Evolutionary conservation across 164 flowering plant genomes (phyloP).

Genomic region (Euptelea pleiosperma): DNA sequence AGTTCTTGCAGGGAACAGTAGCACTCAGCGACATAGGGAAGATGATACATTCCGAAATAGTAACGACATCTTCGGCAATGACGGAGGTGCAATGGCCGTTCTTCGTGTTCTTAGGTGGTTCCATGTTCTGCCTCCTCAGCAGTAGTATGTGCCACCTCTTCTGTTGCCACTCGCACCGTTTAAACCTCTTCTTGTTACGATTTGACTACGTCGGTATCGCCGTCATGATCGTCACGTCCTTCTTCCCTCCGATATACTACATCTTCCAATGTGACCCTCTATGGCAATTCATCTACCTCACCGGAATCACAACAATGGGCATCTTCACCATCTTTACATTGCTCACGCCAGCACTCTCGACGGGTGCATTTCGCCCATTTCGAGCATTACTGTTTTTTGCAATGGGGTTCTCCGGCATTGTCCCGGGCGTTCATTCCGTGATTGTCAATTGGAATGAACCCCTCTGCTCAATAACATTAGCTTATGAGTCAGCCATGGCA

Average conservation of each 20-base stretch:
- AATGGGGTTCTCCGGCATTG: constrained; percentile 75
- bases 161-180: constrained; percentile 67
- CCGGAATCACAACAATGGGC: constrained; percentile 63
- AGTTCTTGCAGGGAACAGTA: constrained; percentile 33
- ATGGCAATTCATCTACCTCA: constrained; percentile 76
- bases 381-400: constrained; percentile 67
- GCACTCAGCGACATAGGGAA: constrained; percentile 5
- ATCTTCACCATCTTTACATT: constrained; percentile 53
- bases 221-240: constrained; percentile 88
- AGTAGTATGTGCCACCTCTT: constrained; percentile 87
- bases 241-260: constrained; percentile 89
- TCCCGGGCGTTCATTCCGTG: constrained; percentile 70
- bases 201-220: constrained; percentile 80
- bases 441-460: constrained; percentile 72
- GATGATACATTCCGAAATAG: neutral
- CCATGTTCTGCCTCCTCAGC: constrained; percentile 86
- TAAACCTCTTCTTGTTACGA: constrained; percentile 44
- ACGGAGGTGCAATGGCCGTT: constrained; percentile 67
- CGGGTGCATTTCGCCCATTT: constrained; percentile 43
- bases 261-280: constrained; percentile 73
- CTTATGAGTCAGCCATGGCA: constrained; percentile 73
- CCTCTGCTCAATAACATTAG: constrained; percentile 34
- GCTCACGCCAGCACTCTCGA: constrained; percentile 55
- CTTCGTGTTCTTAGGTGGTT: constrained; percentile 70
- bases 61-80: neutral